phyloP scores from a whole-genome alignment of 2,329 filamentous ascomycete genomes.

The Chlorencoelia australis region DNA sequence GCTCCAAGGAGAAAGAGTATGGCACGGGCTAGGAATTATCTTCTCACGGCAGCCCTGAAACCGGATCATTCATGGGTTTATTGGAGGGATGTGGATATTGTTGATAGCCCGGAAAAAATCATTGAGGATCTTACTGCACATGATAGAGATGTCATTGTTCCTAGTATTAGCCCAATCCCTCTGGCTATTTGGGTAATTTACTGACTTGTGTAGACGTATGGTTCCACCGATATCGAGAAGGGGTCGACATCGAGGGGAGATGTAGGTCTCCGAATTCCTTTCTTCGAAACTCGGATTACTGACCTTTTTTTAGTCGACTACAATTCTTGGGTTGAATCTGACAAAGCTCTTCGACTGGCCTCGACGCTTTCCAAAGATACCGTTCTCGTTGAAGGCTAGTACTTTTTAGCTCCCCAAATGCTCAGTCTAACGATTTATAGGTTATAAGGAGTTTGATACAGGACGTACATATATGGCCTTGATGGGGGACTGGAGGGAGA shows the following conservation, averaged over 20 bases:
- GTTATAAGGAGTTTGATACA: constrained; percentile 89
- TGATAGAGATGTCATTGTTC: constrained; percentile 85
- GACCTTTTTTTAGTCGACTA: constrained; percentile 65
- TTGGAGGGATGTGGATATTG: constrained; percentile 95
- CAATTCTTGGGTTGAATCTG: constrained; percentile 96
- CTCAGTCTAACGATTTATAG: constrained; percentile 32
- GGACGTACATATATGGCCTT: constrained; percentile 80
- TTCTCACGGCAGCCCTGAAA: constrained; percentile 75
- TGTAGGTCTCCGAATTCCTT: constrained; percentile 49
- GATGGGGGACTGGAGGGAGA: constrained; percentile 85
- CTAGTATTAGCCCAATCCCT: constrained; percentile 54
- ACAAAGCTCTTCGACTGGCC: constrained; percentile 69
- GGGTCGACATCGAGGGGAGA: constrained; percentile 86
- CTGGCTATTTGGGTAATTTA: background rate
- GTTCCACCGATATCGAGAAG: constrained; percentile 75
- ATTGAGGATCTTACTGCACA: constrained; percentile 94
- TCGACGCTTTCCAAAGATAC: constrained; percentile 65
- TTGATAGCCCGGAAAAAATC: constrained; percentile 77
- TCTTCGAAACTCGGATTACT: constrained; percentile 3
- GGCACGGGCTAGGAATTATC: constrained; percentile 83
- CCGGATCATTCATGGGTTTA: constrained; percentile 97
- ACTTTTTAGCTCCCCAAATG: too few species aligned
- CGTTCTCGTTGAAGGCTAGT: constrained; percentile 73
- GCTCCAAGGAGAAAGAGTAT: constrained; percentile 84
- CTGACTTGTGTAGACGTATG: constrained; percentile 63